Conservation (phyloP, 2,329 filamentous ascomycete genomes). For the Colletotrichum aenigma region DNA sequence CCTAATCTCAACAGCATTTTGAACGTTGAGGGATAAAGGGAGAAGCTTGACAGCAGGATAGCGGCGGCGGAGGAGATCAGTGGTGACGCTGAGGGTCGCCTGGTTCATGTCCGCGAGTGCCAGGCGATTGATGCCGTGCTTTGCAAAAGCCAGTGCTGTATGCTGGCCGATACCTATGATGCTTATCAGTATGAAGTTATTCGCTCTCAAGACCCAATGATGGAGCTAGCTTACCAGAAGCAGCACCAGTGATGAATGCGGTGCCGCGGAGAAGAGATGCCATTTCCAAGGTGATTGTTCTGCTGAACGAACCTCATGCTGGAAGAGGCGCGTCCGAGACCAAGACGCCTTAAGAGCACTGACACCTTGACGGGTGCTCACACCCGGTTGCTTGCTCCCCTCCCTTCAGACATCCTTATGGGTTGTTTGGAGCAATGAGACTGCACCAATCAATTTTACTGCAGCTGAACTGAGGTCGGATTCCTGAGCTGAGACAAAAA, state of each 20-base stretch:
- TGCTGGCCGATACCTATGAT: conserved; percentile 51
- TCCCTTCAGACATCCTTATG: background rate
- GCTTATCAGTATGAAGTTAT: background rate
- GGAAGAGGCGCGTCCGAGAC: background rate
- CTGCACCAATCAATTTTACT: background rate
- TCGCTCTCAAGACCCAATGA: background rate
- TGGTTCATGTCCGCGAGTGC: conserved; percentile 51
- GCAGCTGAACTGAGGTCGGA: background rate
- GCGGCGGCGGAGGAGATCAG: conserved; percentile 34
- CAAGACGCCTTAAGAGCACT: background rate
- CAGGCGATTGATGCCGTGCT: conserved; percentile 49
- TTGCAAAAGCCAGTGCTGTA: conserved; percentile 51
- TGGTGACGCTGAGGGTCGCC: conserved; percentile 32
- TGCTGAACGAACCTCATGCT: background rate
- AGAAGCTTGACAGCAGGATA: conserved; percentile 46
- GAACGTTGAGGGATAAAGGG: conserved; percentile 49
- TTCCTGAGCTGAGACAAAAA: background rate
- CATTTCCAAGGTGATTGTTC: conserved; percentile 28
- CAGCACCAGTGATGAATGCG: conserved; percentile 53
- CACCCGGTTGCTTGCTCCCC: background rate
- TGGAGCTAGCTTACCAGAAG: conserved; percentile 39
- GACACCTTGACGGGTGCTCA: background rate
- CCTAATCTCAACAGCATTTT: conserved; percentile 45
- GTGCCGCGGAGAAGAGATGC: conserved; percentile 45
- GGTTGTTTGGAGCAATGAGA: background rate